Conservation (phyloP, 192 early-diverging fungal species). For the Coemansia sp. region DNA sequence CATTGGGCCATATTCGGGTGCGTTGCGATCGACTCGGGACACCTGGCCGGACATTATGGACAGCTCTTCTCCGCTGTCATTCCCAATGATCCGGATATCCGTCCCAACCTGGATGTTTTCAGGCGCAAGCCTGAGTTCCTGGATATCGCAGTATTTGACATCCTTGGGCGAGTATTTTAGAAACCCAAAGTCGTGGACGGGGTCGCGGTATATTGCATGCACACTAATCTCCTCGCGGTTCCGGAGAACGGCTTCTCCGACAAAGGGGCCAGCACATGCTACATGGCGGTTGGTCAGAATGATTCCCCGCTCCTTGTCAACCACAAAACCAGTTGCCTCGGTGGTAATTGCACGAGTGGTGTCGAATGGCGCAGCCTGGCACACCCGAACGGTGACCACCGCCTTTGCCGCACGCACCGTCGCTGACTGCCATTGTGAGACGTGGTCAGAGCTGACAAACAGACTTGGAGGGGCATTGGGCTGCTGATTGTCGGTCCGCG, state of each 20-base stretch:
- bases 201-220: conserved; percentile 72
- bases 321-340: conserved; percentile 69
- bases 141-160: conserved; percentile 66
- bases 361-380: conserved; percentile 9
- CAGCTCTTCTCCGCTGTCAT: conserved; percentile 78
- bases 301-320: conserved; percentile 68
- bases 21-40: conserved; percentile 69
- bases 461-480: not conserved
- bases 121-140: conserved; percentile 64
- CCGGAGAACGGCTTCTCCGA: conserved; percentile 65
- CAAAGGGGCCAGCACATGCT: conserved; percentile 67
- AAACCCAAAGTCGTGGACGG: conserved; percentile 81
- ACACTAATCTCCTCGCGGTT: conserved; percentile 73
- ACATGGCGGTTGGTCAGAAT: conserved; percentile 80
- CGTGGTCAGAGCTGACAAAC: conserved; percentile 18
- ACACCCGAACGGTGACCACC: conserved; percentile 77
- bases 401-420: conserved; percentile 67
- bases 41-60: conserved; percentile 72
- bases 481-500: not conserved
- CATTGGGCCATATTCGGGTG: conserved; percentile 67
- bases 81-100: conserved; percentile 73
- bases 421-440: conserved; percentile 70
- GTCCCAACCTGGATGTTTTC: conserved; percentile 67
- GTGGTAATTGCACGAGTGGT: conserved; percentile 38
- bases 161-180: conserved; percentile 66